Conservation (phyloP, 495 filamentous ascomycete genomes). For the Penicillium steckii region DNA sequence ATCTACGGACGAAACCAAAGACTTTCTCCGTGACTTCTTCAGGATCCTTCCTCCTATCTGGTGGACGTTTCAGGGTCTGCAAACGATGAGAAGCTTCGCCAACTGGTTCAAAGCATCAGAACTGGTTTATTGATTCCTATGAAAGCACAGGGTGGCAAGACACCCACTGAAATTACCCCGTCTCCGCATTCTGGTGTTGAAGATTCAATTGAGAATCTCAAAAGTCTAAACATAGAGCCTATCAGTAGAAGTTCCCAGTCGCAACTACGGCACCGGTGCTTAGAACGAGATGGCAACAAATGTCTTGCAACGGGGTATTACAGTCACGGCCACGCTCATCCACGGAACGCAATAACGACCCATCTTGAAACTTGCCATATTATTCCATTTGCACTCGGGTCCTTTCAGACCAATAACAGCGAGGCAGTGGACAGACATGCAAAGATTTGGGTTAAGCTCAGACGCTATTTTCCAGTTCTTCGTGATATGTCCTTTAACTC, state of each 20-base stretch:
- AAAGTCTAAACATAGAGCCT: conserved; percentile 1
- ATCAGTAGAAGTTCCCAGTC: conserved; percentile 1
- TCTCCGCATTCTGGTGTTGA: conserved; percentile 2
- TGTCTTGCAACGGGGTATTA: conserved; percentile 15
- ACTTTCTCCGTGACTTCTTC: background rate
- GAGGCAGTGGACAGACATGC: conserved; percentile 7
- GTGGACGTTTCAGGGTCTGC: background rate
- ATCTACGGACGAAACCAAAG: background rate
- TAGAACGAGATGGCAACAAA: conserved; percentile 8
- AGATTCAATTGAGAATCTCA: conserved; percentile 1
- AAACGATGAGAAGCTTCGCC: conserved; percentile 2
- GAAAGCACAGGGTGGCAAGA: conserved; percentile 5
- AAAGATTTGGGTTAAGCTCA: conserved; percentile 15
- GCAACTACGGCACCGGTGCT: background rate
- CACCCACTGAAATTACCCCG: conserved; percentile 4
- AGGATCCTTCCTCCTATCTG: background rate
- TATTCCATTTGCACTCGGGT: conserved; percentile 15
- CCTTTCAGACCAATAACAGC: conserved; percentile 5
- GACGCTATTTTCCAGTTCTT: conserved; percentile 13
- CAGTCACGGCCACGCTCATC: conserved; percentile 6
- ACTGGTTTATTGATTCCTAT: conserved; percentile 2
- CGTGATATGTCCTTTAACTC: conserved; percentile 6
- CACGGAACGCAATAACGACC: conserved; percentile 11
- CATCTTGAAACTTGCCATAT: conserved; percentile 14
- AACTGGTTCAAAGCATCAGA: conserved; percentile 8